A percentile compares a stretch with the other conserved stretches of the same genome.
Conservation (phyloP, 1,284 basidiomycete species). For the Apiotrichum brassicae region DNA sequence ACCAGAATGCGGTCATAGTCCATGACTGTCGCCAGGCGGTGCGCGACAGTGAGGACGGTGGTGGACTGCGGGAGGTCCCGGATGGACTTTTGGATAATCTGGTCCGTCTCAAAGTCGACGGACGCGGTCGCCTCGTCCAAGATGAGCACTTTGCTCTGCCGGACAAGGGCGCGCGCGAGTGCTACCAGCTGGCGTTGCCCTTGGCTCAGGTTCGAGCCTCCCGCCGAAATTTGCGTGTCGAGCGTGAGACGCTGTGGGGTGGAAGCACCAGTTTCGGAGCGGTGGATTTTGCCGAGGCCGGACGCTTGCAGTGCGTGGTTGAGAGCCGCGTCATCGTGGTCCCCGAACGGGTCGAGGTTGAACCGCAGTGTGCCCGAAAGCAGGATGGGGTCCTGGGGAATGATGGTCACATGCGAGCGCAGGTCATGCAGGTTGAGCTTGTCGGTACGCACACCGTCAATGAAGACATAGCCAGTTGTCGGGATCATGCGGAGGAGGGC, state of each 20-base stretch:
- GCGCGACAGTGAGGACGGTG: conserved; percentile 48
- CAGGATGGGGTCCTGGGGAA: conserved; percentile 57
- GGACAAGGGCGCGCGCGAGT: conserved; percentile 53
- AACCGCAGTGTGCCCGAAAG: conserved; percentile 71
- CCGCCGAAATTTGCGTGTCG: conserved; percentile 43
- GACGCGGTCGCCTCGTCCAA: conserved; percentile 52
- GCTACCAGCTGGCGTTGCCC: conserved; percentile 64
- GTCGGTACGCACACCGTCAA: conserved; percentile 45
- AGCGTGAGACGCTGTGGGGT: conserved; percentile 43
- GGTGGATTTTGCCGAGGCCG: conserved; percentile 41
- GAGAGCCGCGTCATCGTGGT: conserved; percentile 60
- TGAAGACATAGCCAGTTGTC: conserved; percentile 53
- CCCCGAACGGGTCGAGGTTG: conserved; percentile 68
- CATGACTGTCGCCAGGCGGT: conserved; percentile 51
- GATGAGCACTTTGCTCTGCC: conserved; percentile 51
- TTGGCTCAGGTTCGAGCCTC: conserved; percentile 60
- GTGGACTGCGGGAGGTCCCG: conserved; percentile 45
- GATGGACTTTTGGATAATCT: conserved; percentile 50
- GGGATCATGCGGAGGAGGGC: conserved; percentile 52
- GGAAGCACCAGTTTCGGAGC: conserved; percentile 21
- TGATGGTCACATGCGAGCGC: conserved; percentile 54
- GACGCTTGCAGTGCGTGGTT: conserved; percentile 51
- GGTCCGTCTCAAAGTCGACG: conserved; percentile 49
- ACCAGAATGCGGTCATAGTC: conserved; percentile 54
- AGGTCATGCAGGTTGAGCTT: conserved; percentile 59